These are phyloP conservation scores for Geranomyces michiganensis DNA, from an alignment of 192 early-diverging fungal species.

Conservation along the genomic window DNA sequence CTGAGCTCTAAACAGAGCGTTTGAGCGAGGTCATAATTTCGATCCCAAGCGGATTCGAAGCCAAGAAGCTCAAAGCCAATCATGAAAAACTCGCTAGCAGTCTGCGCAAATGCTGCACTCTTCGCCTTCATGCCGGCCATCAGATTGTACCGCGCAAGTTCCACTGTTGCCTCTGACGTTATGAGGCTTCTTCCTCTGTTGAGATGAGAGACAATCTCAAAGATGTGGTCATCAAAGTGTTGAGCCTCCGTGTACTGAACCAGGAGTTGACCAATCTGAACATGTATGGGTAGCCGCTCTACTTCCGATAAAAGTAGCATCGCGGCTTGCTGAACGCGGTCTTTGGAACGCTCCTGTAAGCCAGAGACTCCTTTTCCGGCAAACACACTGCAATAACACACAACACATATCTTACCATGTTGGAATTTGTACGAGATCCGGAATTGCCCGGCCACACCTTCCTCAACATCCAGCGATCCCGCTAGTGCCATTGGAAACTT, in stretches of 20 bases:
- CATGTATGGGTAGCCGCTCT: conserved; percentile 32
- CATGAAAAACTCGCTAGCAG: conserved; percentile 28
- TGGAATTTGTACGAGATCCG: conserved; percentile 33
- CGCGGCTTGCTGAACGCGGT: conserved; percentile 46
- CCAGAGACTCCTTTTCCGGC: neutral
- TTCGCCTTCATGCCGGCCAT: conserved; percentile 38
- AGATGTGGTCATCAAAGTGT: conserved; percentile 36
- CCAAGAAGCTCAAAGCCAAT: conserved; percentile 23
- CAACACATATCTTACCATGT: conserved; percentile 18
- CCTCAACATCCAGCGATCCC: neutral
- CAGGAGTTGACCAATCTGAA: conserved; percentile 35
- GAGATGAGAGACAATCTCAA: conserved; percentile 43
- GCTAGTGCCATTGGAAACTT: conserved; percentile 39
- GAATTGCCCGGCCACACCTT: conserved; percentile 6
- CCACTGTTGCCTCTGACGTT: neutral
- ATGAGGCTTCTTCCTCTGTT: conserved; percentile 34
- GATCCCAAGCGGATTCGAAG: conserved; percentile 24
- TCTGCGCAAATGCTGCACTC: conserved; percentile 28
- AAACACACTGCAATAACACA: neutral
- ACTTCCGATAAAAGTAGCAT: conserved; percentile 30
- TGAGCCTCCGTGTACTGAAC: conserved; percentile 28
- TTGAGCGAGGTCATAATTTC: conserved; percentile 28
- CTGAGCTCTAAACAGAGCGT: conserved; percentile 26
- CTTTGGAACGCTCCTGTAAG: neutral
- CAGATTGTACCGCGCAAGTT: conserved; percentile 28